phyloP scores from a whole-genome alignment of 805 yeast species.

The Candida tibetensis region DNA sequence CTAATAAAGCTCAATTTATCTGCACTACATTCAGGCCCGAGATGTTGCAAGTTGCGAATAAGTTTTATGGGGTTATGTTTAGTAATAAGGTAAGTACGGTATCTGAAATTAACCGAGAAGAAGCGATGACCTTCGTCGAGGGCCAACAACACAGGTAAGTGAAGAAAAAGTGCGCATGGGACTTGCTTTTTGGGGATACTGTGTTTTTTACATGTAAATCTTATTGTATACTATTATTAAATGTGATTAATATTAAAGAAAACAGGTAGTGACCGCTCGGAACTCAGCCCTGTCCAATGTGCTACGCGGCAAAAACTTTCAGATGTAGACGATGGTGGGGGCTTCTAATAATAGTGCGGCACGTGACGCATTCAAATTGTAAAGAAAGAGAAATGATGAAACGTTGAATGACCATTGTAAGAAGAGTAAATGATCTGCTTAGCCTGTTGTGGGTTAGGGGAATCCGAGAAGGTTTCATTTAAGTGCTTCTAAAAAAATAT shows the following conservation, averaged over 20 bases:
- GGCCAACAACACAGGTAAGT: conserved; percentile 46
- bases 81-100: conserved; percentile 79
- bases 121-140: conserved; percentile 82
- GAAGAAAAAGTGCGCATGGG: neutral
- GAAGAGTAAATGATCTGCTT: too few species aligned
- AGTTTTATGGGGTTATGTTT: conserved; percentile 83
- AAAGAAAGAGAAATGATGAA: too few species aligned
- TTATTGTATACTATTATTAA: neutral
- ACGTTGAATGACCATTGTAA: too few species aligned
- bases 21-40: conserved; percentile 97
- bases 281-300: too few species aligned
- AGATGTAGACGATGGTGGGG: too few species aligned
- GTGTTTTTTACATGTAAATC: neutral
- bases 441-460: too few species aligned
- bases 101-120: conserved; percentile 62
- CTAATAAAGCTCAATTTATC: conserved; percentile 79
- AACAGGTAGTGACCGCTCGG: too few species aligned
- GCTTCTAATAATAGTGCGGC: too few species aligned
- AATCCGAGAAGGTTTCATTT: too few species aligned
- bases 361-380: too few species aligned
- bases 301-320: too few species aligned
- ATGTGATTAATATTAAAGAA: neutral
- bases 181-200: neutral
- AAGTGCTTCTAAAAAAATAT: too few species aligned
- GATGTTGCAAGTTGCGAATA: conserved; percentile 81